A percentile compares a stretch with the other conserved stretches of the same genome.
These are phyloP conservation scores for Agaricus bisporus DNA, from an alignment of 768 basidiomycete species.

Conservation along the genomic window DNA sequence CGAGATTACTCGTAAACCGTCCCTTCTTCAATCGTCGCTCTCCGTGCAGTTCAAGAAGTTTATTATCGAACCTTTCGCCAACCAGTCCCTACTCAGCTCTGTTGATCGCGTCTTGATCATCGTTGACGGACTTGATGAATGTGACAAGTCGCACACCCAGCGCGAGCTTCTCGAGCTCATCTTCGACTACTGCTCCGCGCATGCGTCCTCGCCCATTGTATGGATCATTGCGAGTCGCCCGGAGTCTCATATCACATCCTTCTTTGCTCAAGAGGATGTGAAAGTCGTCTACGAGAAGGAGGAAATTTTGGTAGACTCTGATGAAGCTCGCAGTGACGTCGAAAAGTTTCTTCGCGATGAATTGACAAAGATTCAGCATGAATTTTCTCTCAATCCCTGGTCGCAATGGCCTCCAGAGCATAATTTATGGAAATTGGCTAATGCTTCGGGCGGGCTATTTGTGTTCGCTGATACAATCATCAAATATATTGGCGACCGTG, in stretches of 20 bases:
- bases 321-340: not conserved
- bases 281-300: not conserved
- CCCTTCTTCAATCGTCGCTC: not conserved
- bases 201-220: not conserved
- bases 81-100: too few species aligned
- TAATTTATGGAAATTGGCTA: not conserved
- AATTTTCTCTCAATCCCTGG: not conserved
- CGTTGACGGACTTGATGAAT: not conserved
- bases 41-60: too few species aligned
- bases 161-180: not conserved
- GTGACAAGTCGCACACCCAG: not conserved
- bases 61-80: too few species aligned
- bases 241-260: not conserved
- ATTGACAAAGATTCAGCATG: not conserved
- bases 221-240: slow-evolving; percentile 1
- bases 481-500: not conserved
- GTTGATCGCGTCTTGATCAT: too few species aligned
- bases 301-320: not conserved
- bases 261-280: not conserved
- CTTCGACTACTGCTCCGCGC: not conserved
- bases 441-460: not conserved
- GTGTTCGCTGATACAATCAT: not conserved
- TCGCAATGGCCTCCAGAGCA: not conserved
- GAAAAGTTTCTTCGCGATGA: not conserved
- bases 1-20: not conserved